Evolutionary conservation across 495 filamentous ascomycete genomes (phyloP).

Genomic region (Hypoxylon perforatum): DNA sequence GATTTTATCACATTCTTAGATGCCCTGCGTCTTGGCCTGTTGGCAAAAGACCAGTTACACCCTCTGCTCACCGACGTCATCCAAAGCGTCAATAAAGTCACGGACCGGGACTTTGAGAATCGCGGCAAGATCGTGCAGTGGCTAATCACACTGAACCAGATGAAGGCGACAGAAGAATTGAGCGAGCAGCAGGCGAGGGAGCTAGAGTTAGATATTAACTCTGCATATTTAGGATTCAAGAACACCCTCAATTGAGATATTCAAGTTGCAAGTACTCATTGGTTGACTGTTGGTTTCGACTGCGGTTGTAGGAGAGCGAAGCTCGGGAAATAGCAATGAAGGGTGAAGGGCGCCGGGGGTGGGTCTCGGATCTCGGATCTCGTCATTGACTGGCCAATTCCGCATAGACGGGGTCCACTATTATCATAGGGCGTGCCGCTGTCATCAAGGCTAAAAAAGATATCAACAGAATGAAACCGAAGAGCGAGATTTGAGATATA

Average conservation of each 20-base stretch:
- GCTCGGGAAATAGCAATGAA: conserved; percentile 4
- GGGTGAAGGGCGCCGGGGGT: conserved; percentile 23
- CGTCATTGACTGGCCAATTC: conserved; percentile 22
- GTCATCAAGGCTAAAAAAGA: conserved; percentile 32
- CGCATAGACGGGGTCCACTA: conserved; percentile 8
- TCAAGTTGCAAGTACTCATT: background rate
- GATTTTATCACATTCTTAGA: conserved; percentile 99
- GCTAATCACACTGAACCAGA: conserved; percentile 96
- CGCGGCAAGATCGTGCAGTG: conserved; percentile 97
- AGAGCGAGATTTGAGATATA: conserved; percentile 1
- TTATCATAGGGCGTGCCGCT: conserved; percentile 29
- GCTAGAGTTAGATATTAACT: conserved; percentile 87
- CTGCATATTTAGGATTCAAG: conserved; percentile 93
- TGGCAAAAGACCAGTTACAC: conserved; percentile 95
- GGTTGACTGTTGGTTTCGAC: background rate
- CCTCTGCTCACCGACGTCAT: conserved; percentile 94
- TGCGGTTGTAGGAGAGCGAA: conserved; percentile 8
- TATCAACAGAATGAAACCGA: conserved; percentile 5
- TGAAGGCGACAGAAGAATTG: conserved; percentile 93
- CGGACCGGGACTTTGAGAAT: conserved; percentile 90
- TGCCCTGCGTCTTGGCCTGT: conserved; percentile 85
- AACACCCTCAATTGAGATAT: conserved; percentile 49
- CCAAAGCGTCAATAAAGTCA: conserved; percentile 95
- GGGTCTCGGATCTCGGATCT: conserved; percentile 8
- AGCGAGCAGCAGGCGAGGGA: conserved; percentile 88